A percentile compares a stretch with the other conserved stretches of the same genome.
phyloP scores from a whole-genome alignment of 345 rosid species.

The Dipteronia dyeriana region DNA sequence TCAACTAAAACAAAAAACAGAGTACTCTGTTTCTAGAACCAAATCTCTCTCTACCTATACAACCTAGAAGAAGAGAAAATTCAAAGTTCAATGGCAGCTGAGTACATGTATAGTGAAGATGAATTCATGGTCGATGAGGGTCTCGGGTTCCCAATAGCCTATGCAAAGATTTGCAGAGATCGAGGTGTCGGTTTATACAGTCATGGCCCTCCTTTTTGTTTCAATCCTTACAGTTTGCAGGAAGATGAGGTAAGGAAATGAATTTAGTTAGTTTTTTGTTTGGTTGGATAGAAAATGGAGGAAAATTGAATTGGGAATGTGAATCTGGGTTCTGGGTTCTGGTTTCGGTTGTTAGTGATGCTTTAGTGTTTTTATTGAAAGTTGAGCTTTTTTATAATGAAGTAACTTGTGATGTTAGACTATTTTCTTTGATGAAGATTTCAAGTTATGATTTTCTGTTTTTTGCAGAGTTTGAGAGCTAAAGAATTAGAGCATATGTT shows the following conservation, averaged over 20 bases:
- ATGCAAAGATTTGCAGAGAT: conserved; percentile 66
- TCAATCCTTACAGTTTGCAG: conserved; percentile 59
- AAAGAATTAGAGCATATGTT: conserved; percentile 64
- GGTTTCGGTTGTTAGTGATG: background rate
- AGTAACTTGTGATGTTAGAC: too few relatives aligned
- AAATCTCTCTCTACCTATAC: background rate
- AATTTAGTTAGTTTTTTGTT: background rate
- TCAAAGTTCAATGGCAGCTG: conserved; percentile 34
- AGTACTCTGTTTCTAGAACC: background rate
- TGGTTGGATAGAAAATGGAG: conserved; percentile 11
- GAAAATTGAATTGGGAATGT: background rate
- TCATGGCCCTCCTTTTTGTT: conserved; percentile 78
- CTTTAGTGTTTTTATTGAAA: background rate
- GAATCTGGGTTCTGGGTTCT: background rate
- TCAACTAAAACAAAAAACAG: background rate
- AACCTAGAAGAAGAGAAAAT: conserved; percentile 1
- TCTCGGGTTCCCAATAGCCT: conserved; percentile 80
- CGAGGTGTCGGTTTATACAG: conserved; percentile 34
- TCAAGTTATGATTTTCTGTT: background rate
- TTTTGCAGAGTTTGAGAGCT: conserved; percentile 43
- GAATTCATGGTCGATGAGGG: conserved; percentile 64
- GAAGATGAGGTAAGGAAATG: conserved; percentile 51
- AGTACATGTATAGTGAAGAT: conserved; percentile 46
- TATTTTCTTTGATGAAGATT: background rate
- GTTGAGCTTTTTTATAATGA: background rate